Evolutionary conservation across 768 basidiomycete species (phyloP), one percentile per base, ranked within the genome.

Genomic region (Boletellus ananiceps): DNA sequence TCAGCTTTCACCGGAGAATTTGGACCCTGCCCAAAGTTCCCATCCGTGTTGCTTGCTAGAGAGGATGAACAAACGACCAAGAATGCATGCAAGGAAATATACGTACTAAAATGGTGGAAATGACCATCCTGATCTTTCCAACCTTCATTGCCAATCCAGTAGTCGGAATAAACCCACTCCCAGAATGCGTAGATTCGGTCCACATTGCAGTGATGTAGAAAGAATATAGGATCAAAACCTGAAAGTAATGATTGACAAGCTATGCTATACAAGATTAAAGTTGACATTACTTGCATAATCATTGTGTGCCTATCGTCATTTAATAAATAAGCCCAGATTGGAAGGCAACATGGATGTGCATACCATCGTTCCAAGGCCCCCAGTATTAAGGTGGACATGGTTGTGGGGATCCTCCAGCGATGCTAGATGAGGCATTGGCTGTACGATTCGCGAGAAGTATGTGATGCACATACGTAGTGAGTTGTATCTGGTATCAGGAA

Each of bases 161-260:
- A 60, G 0, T 60, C 4, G 4, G 58, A 46, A 29, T 59, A 59
- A 16, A 60, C 13, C 21, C 57, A 59, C 44, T 59, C 58, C 58
- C 58, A 59, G 32, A 59, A 53, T 3, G 58, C 54, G 9, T 53
- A 57, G 13, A 59, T 21, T 12, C 58, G 58, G 14, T 59, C 58
- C 13, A 59, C 47, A 23, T 57, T 59, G 29, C 49, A 46, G n/a
- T 59, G 58, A 33, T 59, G 58, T 21, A 59, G 16, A 37, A 27
- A 57, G 49, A 59, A 59, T 13, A 59, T 57, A 0, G 58, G 58
- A 40, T 59, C 58, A 18, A 50, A 59, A 3, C 19, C 58, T 59
- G 6, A 3, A 21, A 32, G 5, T 3, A 12, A 16, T 11, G 29
- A 25, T 50, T 13, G 3, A 35, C 3, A 31, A 48, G 2, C 8